Evolutionary conservation across 1,284 basidiomycete genomes (phyloP), one percentile per base, ranked within the genome.

Genomic region (Ganoderma lucidum): DNA sequence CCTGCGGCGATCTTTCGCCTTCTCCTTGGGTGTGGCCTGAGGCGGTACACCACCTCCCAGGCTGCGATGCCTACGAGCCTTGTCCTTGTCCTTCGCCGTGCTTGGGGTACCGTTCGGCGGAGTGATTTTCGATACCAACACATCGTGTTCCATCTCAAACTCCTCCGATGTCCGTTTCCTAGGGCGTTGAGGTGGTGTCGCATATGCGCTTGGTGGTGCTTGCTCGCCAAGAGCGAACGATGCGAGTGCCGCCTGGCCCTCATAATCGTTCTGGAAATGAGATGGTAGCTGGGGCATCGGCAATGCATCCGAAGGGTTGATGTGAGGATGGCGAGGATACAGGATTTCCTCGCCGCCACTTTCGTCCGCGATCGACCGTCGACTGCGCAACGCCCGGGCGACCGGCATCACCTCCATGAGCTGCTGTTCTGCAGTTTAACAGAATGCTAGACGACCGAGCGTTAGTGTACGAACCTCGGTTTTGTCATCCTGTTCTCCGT

Each of bases 311-410:
- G 76, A 75, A 14, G 67, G 8, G 14, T 69, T 65, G 62, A 80
- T 78, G 5, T 70, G 60, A 30, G 84, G 80, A 71, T 91, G 89
- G 70, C 93, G 90, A 64, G 93, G 93, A 80, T 93, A 95, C 17
- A 93, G 81, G 74, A 95, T 93, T 79, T 95, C 93, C 80, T 95
- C 91, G 60, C 91, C 91, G 15, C 93, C 92, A 76, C 92, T 93
- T 79, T 95, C 93, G 71, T 92, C 90, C 12, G 91, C 87, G 69
- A 88, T 85, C 2, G 92, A 94, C 70, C 87, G 87, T 62, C 85
- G 85, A 56, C 82, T 75, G 61, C 90, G 87, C 65, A 92, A 78
- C 14, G 87, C 77, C 32, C 86, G 87, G 32, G 84, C 76, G 37
- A 84, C 77, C 9, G 81, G 78, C 65, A 84, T 82, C 42, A 83